Percentiles rank a stretch among this genome's conserved stretches.
Evolutionary conservation across 768 basidiomycete genomes (phyloP).

Genomic region (Lentinula raphanica): DNA sequence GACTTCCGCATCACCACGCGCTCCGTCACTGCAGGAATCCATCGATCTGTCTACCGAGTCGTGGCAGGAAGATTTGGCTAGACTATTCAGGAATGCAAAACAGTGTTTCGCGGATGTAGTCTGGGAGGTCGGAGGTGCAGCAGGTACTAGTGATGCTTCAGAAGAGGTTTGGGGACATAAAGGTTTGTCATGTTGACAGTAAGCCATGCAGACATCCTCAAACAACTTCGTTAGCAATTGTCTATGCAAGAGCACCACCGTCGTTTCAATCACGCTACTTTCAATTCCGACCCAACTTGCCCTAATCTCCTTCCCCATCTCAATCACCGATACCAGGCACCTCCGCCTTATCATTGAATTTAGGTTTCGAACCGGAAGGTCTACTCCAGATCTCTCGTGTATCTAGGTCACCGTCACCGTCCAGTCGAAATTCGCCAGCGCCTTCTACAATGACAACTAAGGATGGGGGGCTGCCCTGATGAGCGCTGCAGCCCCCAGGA

Average conservation of each 20-base stretch:
- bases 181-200: slow-evolving; percentile 45
- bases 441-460: slow-evolving; percentile 33
- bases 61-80: slow-evolving; percentile 80
- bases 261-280: slow-evolving; percentile 90
- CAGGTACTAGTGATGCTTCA: slow-evolving; percentile 12
- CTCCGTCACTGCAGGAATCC: slow-evolving; percentile 59
- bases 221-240: slow-evolving; percentile 57
- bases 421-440: slow-evolving; percentile 34
- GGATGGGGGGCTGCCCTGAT: too few relatives aligned
- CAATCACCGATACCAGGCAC: slow-evolving; percentile 44
- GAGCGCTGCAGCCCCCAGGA: too few relatives aligned
- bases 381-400: slow-evolving; percentile 26
- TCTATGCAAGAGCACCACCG: slow-evolving; percentile 91
- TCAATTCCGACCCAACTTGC: slow-evolving; percentile 48
- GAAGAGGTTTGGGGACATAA: slow-evolving; percentile 91
- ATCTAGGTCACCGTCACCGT: slow-evolving; percentile 43
- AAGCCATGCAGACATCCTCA: not conserved
- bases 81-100: slow-evolving; percentile 77
- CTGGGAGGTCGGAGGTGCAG: slow-evolving; percentile 63
- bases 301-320: slow-evolving; percentile 46
- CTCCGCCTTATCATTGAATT: slow-evolving; percentile 56
- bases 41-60: slow-evolving; percentile 57
- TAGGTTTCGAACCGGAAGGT: slow-evolving; percentile 11
- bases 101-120: slow-evolving; percentile 95
- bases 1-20: not conserved